Conservation (phyloP, 2,329 filamentous ascomycete genomes). For the Fusarium oligoseptatum region DNA sequence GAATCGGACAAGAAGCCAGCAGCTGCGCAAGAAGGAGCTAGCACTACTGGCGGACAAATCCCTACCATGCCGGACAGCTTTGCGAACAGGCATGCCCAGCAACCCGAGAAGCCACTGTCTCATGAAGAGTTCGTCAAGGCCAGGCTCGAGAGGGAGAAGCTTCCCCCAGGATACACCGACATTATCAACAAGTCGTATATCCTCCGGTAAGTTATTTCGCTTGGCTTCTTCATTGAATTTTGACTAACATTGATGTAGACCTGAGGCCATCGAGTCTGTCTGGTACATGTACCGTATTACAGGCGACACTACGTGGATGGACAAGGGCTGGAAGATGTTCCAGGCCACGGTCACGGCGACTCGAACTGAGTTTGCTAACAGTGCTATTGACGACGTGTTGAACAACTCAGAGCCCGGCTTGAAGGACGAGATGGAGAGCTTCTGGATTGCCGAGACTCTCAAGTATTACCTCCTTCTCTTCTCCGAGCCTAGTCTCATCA, state of each 20-base stretch:
- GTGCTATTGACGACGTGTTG: conserved; percentile 76
- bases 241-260: conserved; percentile 59
- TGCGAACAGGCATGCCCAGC: conserved; percentile 18
- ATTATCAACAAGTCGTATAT: conserved; percentile 67
- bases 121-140: conserved; percentile 67
- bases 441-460: conserved; percentile 90
- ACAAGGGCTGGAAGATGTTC: conserved; percentile 91
- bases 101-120: conserved; percentile 55
- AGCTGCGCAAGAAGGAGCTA: conserved; percentile 11
- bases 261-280: conserved; percentile 88
- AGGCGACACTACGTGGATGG: conserved; percentile 79
- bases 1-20: conserved; percentile 23
- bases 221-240: neutral
- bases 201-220: conserved; percentile 64
- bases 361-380: conserved; percentile 75
- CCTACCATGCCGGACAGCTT: conserved; percentile 27
- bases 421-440: conserved; percentile 83
- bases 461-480: conserved; percentile 94
- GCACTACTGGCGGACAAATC: conserved; percentile 4
- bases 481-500: conserved; percentile 73
- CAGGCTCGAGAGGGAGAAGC: conserved; percentile 57
- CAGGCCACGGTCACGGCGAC: conserved; percentile 76
- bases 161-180: conserved; percentile 65
- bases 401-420: conserved; percentile 54
- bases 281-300: conserved; percentile 95